Conservation (phyloP, 192 early-diverging fungal species). For the Podochytrium sp. region DNA sequence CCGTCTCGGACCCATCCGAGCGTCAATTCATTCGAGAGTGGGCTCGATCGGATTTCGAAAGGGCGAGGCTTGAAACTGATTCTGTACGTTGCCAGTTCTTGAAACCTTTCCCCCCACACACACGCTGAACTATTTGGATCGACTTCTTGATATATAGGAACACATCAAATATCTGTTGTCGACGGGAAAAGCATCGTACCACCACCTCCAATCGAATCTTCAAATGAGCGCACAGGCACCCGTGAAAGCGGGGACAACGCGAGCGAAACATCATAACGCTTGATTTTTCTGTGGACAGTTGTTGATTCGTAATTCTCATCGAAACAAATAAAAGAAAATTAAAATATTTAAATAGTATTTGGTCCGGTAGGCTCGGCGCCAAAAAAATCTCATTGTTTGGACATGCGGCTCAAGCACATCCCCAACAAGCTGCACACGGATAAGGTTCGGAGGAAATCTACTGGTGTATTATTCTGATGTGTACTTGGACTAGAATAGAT, state of each 20-base stretch:
- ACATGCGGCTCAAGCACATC: too few species aligned
- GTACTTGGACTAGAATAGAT: too few species aligned
- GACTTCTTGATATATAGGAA: not conserved
- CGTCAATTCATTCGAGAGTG: slow-evolving; percentile 12
- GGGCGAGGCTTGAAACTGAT: not conserved
- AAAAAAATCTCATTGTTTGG: too few species aligned
- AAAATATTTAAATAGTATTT: too few species aligned
- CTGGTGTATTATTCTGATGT: too few species aligned
- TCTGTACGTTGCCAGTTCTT: not conserved
- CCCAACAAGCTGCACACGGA: too few species aligned
- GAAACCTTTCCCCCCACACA: not conserved
- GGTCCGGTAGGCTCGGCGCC: too few species aligned
- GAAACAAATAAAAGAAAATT: too few species aligned
- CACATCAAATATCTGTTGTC: slow-evolving; percentile 12
- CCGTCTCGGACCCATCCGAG: slow-evolving; percentile 1
- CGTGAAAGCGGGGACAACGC: not conserved
- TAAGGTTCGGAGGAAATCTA: too few species aligned
- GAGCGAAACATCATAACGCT: not conserved
- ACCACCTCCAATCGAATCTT: slow-evolving; percentile 10
- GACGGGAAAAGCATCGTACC: slow-evolving; percentile 9
- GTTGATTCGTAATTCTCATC: too few species aligned
- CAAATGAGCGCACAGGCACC: not conserved
- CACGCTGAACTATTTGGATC: not conserved
- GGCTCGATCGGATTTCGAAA: slow-evolving; percentile 19
- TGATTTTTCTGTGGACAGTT: too few species aligned